Percentiles rank a stretch among this genome's conserved stretches.
Conservation (phyloP, 2,329 filamentous ascomycete genomes). For the Nemania abortiva region DNA sequence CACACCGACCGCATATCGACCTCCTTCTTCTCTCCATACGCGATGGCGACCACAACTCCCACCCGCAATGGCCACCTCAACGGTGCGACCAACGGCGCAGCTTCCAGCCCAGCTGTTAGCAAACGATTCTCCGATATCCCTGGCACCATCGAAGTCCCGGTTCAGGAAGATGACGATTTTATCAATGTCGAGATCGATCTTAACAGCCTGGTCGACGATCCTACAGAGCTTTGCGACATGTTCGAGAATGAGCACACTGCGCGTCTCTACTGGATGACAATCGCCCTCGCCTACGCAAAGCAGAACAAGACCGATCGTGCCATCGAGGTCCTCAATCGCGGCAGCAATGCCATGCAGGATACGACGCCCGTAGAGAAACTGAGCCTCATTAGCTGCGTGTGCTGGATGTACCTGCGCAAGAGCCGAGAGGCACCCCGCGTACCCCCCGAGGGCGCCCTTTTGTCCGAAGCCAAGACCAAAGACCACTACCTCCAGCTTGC, state of each 20-base stretch:
- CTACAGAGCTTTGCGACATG: slow-evolving; percentile 92
- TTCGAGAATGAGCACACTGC: slow-evolving; percentile 94
- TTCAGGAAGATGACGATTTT: slow-evolving; percentile 73
- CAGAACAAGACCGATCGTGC: slow-evolving; percentile 91
- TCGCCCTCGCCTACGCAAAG: slow-evolving; percentile 95
- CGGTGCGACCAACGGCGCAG: slow-evolving; percentile 57
- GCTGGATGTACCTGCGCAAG: slow-evolving; percentile 93
- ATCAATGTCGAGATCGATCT: slow-evolving; percentile 93
- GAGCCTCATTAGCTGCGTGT: slow-evolving; percentile 84
- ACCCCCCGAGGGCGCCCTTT: slow-evolving; percentile 70
- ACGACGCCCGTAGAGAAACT: slow-evolving; percentile 84
- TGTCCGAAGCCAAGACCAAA: slow-evolving; percentile 86
- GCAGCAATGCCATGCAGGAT: slow-evolving; percentile 76
- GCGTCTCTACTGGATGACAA: slow-evolving; percentile 97
- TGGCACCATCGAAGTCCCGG: slow-evolving; percentile 73
- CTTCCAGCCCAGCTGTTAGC: slow-evolving; percentile 57
- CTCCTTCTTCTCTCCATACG: slow-evolving; percentile 24
- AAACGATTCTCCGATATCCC: slow-evolving; percentile 75
- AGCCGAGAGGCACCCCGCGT: slow-evolving; percentile 80
- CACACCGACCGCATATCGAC: not conserved
- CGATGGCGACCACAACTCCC: slow-evolving; percentile 55
- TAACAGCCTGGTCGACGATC: slow-evolving; percentile 90
- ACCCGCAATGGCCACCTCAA: slow-evolving; percentile 60
- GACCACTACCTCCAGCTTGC: slow-evolving; percentile 91
- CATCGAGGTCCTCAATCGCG: slow-evolving; percentile 79